Conservation (phyloP, 75 land plant species). For the Sequoia sempervirens region DNA sequence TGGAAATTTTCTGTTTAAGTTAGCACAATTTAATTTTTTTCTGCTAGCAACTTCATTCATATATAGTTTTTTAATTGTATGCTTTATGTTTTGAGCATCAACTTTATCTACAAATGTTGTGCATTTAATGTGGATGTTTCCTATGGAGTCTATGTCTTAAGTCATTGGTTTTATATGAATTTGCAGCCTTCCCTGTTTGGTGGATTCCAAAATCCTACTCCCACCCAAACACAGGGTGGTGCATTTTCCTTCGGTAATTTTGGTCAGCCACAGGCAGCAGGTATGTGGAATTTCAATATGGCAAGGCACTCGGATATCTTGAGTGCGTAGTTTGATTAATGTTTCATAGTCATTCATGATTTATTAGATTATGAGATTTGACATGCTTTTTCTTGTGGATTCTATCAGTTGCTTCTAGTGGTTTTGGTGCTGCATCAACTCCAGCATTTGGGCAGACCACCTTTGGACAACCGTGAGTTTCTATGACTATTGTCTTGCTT, state of each 20-base stretch:
- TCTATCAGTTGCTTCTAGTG: constrained; percentile 21
- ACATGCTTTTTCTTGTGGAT: not conserved
- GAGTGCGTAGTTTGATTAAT: no score
- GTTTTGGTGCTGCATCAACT: constrained; percentile 32
- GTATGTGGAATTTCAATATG: constrained; percentile 4
- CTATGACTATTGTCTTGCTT: not conserved
- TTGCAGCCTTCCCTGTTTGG: constrained; percentile 48
- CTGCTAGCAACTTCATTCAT: not conserved
- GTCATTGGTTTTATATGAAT: not conserved
- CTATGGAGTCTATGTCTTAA: no score
- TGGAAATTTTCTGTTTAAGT: not conserved
- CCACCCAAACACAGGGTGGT: constrained; percentile 19
- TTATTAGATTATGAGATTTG: not conserved
- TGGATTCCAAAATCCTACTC: constrained; percentile 35
- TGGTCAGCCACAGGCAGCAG: constrained; percentile 44
- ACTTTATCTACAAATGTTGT: not conserved
- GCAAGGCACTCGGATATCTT: no score
- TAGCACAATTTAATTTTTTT: not conserved
- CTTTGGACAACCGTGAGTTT: constrained; percentile 46
- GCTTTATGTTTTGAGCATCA: not conserved
- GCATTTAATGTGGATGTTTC: not conserved
- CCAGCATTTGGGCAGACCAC: constrained; percentile 31
- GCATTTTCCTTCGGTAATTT: constrained; percentile 44
- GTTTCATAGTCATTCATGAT: no score
- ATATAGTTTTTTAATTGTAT: not conserved